These are phyloP conservation scores for Trichophyton simii DNA, from an alignment of 2,329 filamentous ascomycete species.

Conservation along the genomic window DNA sequence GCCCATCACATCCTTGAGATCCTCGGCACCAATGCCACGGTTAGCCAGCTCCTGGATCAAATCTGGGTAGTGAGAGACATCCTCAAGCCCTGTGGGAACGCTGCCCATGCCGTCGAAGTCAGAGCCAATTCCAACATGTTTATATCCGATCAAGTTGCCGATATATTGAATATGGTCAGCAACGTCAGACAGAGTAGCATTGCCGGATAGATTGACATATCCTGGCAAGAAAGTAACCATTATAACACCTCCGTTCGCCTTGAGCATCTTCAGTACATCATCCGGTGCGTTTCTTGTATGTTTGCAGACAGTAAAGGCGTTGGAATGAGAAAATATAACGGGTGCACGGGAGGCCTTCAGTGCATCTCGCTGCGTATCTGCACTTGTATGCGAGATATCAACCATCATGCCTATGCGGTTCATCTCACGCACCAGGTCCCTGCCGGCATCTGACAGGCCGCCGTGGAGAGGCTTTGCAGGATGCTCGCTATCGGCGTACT, in stretches of 20 bases:
- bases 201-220: slow-evolving; percentile 55
- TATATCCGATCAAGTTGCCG: slow-evolving; percentile 69
- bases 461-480: slow-evolving; percentile 29
- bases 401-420: slow-evolving; percentile 92
- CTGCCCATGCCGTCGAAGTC: slow-evolving; percentile 67
- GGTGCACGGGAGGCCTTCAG: slow-evolving; percentile 63
- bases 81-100: slow-evolving; percentile 59
- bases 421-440: slow-evolving; percentile 68
- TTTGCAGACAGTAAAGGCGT: slow-evolving; percentile 65
- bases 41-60: slow-evolving; percentile 62
- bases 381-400: slow-evolving; percentile 66
- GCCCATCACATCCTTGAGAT: slow-evolving; percentile 64
- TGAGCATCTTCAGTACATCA: slow-evolving; percentile 64
- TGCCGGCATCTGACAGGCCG: slow-evolving; percentile 61
- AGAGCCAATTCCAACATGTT: slow-evolving; percentile 75
- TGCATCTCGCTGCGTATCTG: slow-evolving; percentile 75
- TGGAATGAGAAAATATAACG: slow-evolving; percentile 81
- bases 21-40: slow-evolving; percentile 59
- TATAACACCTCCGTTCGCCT: slow-evolving; percentile 59
- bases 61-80: slow-evolving; percentile 71
- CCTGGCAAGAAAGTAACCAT: slow-evolving; percentile 84
- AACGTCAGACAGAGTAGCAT: slow-evolving; percentile 64
- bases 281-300: slow-evolving; percentile 88
- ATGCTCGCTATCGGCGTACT: slow-evolving; percentile 73
- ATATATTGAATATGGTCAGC: slow-evolving; percentile 73